A percentile compares a stretch with the other conserved stretches of the same genome.
phyloP scores from a whole-genome alignment of 2,329 filamentous ascomycete genomes.

The Ceratocystis diversiconidia region DNA sequence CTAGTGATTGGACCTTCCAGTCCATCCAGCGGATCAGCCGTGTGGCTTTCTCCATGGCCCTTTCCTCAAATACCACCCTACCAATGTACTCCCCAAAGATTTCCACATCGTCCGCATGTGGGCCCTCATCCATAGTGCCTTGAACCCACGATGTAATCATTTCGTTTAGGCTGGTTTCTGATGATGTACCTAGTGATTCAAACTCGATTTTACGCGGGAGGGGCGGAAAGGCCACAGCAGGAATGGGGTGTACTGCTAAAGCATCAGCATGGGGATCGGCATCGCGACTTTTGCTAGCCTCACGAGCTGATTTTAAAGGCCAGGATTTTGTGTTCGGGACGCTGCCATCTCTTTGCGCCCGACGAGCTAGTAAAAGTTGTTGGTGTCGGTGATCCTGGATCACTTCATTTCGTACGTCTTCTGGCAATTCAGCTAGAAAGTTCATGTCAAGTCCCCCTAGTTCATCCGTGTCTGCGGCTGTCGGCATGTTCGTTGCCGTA shows the following conservation, averaged over 20 bases:
- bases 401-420: conserved; percentile 65
- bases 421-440: conserved; percentile 70
- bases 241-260: background rate
- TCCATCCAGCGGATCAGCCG: conserved; percentile 55
- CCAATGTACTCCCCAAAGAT: conserved; percentile 60
- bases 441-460: conserved; percentile 43
- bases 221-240: conserved; percentile 31
- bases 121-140: conserved; percentile 50
- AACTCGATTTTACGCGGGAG: conserved; percentile 35
- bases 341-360: background rate
- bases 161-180: conserved; percentile 48
- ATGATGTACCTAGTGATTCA: conserved; percentile 30
- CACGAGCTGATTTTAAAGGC: background rate
- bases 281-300: background rate
- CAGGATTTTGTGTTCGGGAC: background rate
- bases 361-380: background rate
- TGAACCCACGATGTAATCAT: conserved; percentile 69
- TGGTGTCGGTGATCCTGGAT: conserved; percentile 55
- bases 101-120: conserved; percentile 63
- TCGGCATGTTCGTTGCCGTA: conserved; percentile 21
- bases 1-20: conserved; percentile 30
- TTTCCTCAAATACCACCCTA: conserved; percentile 60
- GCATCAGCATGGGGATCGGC: background rate
- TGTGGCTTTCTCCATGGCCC: conserved; percentile 60
- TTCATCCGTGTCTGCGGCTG: conserved; percentile 24